Conservation (phyloP, 768 basidiomycete species). For the Phylloporus sp. region DNA sequence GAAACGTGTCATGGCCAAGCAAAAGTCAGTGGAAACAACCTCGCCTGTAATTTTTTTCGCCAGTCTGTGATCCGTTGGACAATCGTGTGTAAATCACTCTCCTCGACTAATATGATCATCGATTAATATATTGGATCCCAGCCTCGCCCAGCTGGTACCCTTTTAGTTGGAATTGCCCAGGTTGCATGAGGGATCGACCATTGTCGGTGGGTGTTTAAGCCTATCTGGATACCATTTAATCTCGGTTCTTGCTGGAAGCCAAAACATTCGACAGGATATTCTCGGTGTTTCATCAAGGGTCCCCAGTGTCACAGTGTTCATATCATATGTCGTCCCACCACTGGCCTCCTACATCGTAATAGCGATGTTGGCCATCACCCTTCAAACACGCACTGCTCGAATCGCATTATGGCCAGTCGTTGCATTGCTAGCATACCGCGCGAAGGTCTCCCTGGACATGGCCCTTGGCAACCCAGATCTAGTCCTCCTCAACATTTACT, state of each 20-base stretch:
- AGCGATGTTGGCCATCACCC: constrained; percentile 48
- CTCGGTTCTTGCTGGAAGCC: not conserved
- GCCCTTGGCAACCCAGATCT: not conserved
- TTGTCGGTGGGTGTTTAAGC: no score
- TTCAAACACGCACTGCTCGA: constrained; percentile 42
- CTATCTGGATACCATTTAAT: not conserved
- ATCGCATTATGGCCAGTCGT: constrained; percentile 45
- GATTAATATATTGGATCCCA: no score
- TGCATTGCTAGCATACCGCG: constrained; percentile 41
- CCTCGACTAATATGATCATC: no score
- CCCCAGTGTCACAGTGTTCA: constrained; percentile 30
- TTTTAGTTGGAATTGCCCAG: no score
- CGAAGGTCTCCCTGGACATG: constrained; percentile 19
- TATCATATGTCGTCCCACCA: constrained; percentile 38
- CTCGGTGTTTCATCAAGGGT: constrained; percentile 5
- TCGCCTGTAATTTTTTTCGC: no score
- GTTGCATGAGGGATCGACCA: no score
- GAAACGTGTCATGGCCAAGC: no score
- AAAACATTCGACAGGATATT: not conserved
- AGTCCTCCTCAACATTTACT: constrained; percentile 5
- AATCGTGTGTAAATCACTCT: no score
- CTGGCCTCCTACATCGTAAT: constrained; percentile 43
- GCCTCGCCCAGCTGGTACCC: no score
- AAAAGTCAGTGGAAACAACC: no score
- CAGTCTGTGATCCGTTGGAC: no score